phyloP scores from a whole-genome alignment of 106 monocot genomes.

The Cymbidium sinense region DNA sequence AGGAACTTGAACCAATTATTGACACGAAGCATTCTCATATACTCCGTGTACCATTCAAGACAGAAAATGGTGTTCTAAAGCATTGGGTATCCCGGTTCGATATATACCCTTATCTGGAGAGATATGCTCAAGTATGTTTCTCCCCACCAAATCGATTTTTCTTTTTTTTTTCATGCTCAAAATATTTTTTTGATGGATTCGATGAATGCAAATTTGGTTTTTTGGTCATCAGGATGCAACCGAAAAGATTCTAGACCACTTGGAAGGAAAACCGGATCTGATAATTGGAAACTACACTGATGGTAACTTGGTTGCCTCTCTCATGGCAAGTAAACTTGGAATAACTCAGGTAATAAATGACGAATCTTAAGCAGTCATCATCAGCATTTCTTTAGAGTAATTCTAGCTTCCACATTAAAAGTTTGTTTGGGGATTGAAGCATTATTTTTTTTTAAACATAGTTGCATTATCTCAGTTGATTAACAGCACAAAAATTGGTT shows the following conservation, averaged over 20 bases:
- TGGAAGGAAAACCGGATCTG: slow-evolving; percentile 91
- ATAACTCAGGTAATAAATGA: slow-evolving; percentile 60
- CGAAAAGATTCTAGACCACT: slow-evolving; percentile 44
- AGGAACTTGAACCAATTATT: slow-evolving; percentile 72
- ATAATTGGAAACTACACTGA: slow-evolving; percentile 97
- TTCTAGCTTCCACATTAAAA: too few relatives aligned
- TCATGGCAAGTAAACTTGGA: slow-evolving; percentile 78
- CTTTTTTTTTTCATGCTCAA: background rate
- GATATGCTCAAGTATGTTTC: slow-evolving; percentile 59
- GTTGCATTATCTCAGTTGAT: background rate
- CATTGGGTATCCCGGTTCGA: slow-evolving; percentile 97
- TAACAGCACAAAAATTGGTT: too few relatives aligned
- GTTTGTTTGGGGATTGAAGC: too few relatives aligned
- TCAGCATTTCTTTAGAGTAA: too few relatives aligned
- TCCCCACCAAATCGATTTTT: background rate
- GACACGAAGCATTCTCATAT: slow-evolving; percentile 80
- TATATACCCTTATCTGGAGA: slow-evolving; percentile 93
- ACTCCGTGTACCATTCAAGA: slow-evolving; percentile 84
- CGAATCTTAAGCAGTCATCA: background rate
- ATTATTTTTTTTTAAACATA: background rate
- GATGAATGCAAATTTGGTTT: background rate
- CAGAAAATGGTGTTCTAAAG: slow-evolving; percentile 49
- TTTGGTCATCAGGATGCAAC: slow-evolving; percentile 46
- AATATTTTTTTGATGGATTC: background rate
- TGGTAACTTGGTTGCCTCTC: slow-evolving; percentile 92